Conservation (phyloP, 1,284 basidiomycete species). For the Moesziomyces sp. region DNA sequence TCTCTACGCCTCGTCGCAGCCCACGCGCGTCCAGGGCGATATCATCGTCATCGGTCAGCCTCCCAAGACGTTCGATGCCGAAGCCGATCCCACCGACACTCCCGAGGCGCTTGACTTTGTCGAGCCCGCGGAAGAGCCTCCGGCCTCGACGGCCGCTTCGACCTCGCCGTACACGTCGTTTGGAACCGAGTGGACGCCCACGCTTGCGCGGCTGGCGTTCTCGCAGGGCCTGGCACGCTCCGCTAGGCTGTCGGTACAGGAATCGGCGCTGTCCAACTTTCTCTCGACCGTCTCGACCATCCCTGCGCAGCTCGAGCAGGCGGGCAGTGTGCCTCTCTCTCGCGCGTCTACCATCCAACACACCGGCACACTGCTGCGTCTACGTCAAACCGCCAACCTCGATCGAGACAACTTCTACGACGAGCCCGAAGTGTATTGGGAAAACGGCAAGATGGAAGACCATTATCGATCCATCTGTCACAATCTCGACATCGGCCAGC, state of each 20-base stretch:
- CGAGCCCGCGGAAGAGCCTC: conserved; percentile 1
- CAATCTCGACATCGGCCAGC: conserved; percentile 58
- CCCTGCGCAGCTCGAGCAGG: conserved; percentile 51
- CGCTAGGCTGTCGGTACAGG: conserved; percentile 62
- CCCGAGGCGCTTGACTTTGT: background rate
- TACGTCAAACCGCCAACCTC: conserved; percentile 61
- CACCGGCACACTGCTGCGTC: conserved; percentile 61
- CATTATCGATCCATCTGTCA: conserved; percentile 63
- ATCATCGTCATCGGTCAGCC: conserved; percentile 63
- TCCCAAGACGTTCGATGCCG: conserved; percentile 38
- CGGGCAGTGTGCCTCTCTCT: conserved; percentile 59
- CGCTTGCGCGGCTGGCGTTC: conserved; percentile 61
- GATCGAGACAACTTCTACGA: conserved; percentile 65
- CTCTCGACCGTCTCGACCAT: conserved; percentile 52
- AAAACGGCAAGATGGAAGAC: conserved; percentile 60
- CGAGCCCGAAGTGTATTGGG: conserved; percentile 67
- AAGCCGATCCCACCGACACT: conserved; percentile 3
- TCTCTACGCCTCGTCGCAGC: conserved; percentile 50
- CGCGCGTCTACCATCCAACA: conserved; percentile 62
- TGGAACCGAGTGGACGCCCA: conserved; percentile 54
- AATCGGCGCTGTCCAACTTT: conserved; percentile 54
- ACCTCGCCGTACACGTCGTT: conserved; percentile 21
- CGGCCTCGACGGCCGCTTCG: background rate
- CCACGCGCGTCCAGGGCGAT: conserved; percentile 63
- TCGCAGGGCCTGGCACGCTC: conserved; percentile 65